Base-by-base conservation (phyloP, 2,329 filamentous ascomycete species). In the Talaromyces piceae region DNA sequence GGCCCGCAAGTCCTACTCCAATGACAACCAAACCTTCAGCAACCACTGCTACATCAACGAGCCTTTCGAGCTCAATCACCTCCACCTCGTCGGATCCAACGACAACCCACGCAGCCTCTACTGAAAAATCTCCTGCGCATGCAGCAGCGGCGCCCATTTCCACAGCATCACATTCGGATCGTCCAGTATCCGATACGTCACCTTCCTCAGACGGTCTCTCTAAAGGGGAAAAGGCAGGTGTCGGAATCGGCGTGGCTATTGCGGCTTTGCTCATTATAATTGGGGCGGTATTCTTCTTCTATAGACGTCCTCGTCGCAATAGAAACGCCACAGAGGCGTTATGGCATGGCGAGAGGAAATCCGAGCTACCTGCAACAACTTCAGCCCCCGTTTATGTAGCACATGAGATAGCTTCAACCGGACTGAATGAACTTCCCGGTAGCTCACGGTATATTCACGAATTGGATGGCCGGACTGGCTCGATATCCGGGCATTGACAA, bases 161-260 rank as follows among this genome's bases (percentile, higher is more conserved):
- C 22, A 5, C 37, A 5, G 37, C 18, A 25, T 27, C 37, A 26
- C 25, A 41, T 27, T 33, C n/a, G n/a, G 13, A 20, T 13, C 5
- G n/a, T 28, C 47, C 31, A 23, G 8, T 43, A 26, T 27, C 47
- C 25, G 16, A 28, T 25, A 13, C 13, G 4, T 39, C 31, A 30
- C 30, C 31, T 25, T 20, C 37, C 22, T 43, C 39, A 18, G 13
- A n/a, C 20, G 39, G 39, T 25, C 27, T 46, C 33, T 46, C 45
- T 18, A 46, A 26, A 16, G 49, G 30, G 7, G 41, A 41, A 18
- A 51, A 51, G n/a, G 41, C 49, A 13, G 49, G 49, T n/a, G 43
- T 46, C n/a, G 49, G 41, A 18, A 23, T 51, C 5, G 49, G 49
- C 20, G 45, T 46, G 25, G 27, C 26, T 11, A 31, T 46, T 18